Conservation (phyloP, 352 stramenopile species). For the Phytophthora multivora region DNA sequence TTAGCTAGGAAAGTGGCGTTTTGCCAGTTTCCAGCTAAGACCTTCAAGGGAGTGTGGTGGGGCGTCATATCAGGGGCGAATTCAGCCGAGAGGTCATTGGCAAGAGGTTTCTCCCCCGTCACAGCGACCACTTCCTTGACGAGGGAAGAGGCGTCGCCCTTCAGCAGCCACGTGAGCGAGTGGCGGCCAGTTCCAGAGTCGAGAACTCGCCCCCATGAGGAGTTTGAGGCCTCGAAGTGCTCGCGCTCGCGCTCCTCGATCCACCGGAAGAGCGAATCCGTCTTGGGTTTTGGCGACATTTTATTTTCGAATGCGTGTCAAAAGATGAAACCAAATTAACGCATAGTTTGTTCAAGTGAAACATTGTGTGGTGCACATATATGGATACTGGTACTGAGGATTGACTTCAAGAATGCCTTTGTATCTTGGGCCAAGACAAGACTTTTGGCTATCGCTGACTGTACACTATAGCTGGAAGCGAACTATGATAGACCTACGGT, state of each 20-base stretch:
- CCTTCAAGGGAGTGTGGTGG: constrained; percentile 36
- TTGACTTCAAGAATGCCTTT: too few species aligned
- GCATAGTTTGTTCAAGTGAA: neutral
- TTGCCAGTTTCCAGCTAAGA: constrained; percentile 79
- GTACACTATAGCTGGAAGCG: too few species aligned
- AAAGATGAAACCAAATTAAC: neutral
- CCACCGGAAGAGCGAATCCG: constrained; percentile 77
- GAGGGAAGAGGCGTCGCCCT: constrained; percentile 22
- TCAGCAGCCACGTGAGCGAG: constrained; percentile 87
- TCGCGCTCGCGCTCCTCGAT: constrained; percentile 67
- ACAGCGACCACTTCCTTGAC: constrained; percentile 65
- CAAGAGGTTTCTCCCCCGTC: constrained; percentile 69
- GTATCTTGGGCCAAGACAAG: too few species aligned
- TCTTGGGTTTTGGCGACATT: constrained; percentile 39
- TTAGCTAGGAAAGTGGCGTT: constrained; percentile 64
- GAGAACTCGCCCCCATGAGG: constrained; percentile 74
- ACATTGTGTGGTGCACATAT: neutral
- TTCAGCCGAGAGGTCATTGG: constrained; percentile 44
- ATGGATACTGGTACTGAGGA: neutral
- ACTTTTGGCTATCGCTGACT: too few species aligned
- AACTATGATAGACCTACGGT: too few species aligned
- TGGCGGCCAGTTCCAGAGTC: constrained; percentile 92
- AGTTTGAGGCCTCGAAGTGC: constrained; percentile 7
- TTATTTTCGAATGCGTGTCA: constrained; percentile 4
- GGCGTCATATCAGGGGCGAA: constrained; percentile 39